phyloP scores from a whole-genome alignment of 2,329 filamentous ascomycete species.

The Tothia fuscella region DNA sequence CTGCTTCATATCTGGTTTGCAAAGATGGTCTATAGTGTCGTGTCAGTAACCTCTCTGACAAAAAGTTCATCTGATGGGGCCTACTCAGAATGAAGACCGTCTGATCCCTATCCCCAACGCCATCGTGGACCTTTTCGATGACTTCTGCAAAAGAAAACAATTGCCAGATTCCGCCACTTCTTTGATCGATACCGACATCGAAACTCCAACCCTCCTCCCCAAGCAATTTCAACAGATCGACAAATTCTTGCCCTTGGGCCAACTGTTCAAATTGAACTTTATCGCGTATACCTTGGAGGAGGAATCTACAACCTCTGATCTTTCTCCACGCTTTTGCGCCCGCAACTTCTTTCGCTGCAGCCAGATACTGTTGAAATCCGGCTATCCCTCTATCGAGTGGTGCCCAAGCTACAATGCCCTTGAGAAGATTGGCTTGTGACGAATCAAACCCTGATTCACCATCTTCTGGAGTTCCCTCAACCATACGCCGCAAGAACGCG shows the following conservation, averaged over 20 bases:
- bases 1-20: conserved; percentile 70
- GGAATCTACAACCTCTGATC: conserved; percentile 69
- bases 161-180: conserved; percentile 58
- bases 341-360: conserved; percentile 45
- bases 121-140: conserved; percentile 39
- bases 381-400: conserved; percentile 55
- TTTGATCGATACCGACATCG: conserved; percentile 74
- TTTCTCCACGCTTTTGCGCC: conserved; percentile 51
- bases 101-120: conserved; percentile 39
- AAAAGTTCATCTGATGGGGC: conserved; percentile 21
- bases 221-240: conserved; percentile 53
- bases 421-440: conserved; percentile 43
- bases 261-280: conserved; percentile 23
- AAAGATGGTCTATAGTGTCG: conserved; percentile 60
- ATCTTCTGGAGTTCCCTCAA: conserved; percentile 43
- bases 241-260: conserved; percentile 41
- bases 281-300: conserved; percentile 50
- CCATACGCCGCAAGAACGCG: conserved; percentile 53
- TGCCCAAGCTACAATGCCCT: conserved; percentile 75
- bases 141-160: conserved; percentile 25
- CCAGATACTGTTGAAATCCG: conserved; percentile 54
- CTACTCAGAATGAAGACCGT: conserved; percentile 60
- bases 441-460: conserved; percentile 50
- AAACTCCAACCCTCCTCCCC: conserved; percentile 56
- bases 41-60: conserved; percentile 12